Evolutionary conservation across 2,329 filamentous ascomycete genomes (phyloP).

Genomic region (Diaporthe helianthi): DNA sequence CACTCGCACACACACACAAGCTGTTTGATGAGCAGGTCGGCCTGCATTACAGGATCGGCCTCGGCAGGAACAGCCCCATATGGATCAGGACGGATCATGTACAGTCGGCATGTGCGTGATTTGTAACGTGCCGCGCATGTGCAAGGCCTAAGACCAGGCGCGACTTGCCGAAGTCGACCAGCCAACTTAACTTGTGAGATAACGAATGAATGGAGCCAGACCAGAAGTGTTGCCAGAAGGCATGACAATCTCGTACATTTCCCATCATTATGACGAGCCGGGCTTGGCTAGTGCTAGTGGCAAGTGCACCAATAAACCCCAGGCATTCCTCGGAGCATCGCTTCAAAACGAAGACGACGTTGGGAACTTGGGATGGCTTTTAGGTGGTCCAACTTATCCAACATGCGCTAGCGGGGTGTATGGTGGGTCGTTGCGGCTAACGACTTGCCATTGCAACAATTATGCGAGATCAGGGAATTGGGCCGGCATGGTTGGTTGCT

Average conservation of each 20-base stretch:
- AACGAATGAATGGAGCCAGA: background rate
- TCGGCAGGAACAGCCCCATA: constrained; percentile 17
- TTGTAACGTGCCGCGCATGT: constrained; percentile 18
- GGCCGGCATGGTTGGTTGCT: constrained; percentile 9
- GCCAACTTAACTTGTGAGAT: background rate
- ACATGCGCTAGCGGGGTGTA: constrained; percentile 24
- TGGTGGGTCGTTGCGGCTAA: constrained; percentile 27
- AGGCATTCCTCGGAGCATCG: background rate
- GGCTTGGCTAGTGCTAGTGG: background rate
- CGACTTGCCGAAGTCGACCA: constrained; percentile 4
- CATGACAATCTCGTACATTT: background rate
- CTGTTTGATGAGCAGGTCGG: background rate
- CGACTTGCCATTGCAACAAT: background rate
- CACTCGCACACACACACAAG: constrained; percentile 1
- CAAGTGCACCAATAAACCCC: constrained; percentile 9
- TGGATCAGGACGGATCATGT: background rate
- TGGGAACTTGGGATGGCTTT: background rate
- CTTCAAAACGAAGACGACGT: constrained; percentile 1
- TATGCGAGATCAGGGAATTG: constrained; percentile 26
- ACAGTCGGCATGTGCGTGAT: background rate
- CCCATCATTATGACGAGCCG: constrained; percentile 22
- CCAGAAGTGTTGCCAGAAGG: background rate
- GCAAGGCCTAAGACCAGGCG: background rate
- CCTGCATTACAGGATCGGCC: background rate
- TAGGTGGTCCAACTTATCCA: background rate